Conservation (phyloP, 495 filamentous ascomycete species). For the Penicillium samsonianum region DNA sequence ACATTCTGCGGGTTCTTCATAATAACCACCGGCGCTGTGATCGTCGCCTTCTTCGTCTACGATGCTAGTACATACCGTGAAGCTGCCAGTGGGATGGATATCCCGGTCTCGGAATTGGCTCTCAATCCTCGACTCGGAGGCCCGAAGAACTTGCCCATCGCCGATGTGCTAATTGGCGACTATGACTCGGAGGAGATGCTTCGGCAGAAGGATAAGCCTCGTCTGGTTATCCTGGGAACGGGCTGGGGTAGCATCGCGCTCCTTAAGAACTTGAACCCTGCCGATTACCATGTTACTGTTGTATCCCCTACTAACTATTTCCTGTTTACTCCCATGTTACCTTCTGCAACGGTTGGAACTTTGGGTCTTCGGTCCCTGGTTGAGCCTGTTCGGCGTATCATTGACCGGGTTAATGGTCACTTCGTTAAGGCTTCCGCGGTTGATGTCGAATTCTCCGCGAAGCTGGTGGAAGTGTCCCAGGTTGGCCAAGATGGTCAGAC, state of each 20-base stretch:
- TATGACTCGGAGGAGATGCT: slow-evolving; percentile 70
- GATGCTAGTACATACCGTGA: slow-evolving; percentile 89
- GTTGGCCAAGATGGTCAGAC: slow-evolving; percentile 67
- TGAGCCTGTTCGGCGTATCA: slow-evolving; percentile 87
- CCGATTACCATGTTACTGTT: slow-evolving; percentile 91
- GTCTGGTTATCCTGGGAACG: slow-evolving; percentile 87
- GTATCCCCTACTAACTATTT: slow-evolving; percentile 96
- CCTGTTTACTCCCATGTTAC: slow-evolving; percentile 96
- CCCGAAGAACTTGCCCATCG: slow-evolving; percentile 94
- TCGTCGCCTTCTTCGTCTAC: slow-evolving; percentile 89
- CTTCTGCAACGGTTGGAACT: slow-evolving; percentile 94
- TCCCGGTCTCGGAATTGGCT: slow-evolving; percentile 79
- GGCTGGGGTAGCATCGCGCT: slow-evolving; percentile 95
- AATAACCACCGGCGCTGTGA: slow-evolving; percentile 50
- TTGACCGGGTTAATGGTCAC: slow-evolving; percentile 76
- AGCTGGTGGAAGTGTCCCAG: slow-evolving; percentile 84
- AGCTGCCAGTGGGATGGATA: slow-evolving; percentile 61
- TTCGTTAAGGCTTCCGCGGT: slow-evolving; percentile 85
- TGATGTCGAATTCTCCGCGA: slow-evolving; percentile 86
- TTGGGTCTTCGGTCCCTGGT: slow-evolving; percentile 86
- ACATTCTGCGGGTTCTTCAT: slow-evolving; percentile 62
- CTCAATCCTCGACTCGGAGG: slow-evolving; percentile 81
- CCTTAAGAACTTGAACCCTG: slow-evolving; percentile 84
- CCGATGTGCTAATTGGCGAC: slow-evolving; percentile 83
- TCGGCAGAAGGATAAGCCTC: slow-evolving; percentile 78